Evolutionary conservation across 192 early-diverging fungal species (phyloP), one percentile per base, ranked within the genome.

Genomic region (Umbelopsis vinacea): DNA sequence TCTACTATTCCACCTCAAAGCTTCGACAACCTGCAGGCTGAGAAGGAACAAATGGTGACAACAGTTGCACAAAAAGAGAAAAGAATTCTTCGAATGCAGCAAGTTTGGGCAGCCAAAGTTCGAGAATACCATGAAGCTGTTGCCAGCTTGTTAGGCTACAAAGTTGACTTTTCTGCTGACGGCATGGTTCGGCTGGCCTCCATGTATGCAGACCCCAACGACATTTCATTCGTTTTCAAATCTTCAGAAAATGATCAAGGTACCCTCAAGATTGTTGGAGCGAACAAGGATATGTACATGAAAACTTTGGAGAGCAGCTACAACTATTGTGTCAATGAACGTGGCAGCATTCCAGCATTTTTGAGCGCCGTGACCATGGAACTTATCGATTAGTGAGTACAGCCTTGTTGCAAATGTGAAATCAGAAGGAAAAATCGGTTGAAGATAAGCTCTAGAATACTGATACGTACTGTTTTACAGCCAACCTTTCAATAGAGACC

Each of bases 271-370:
- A 73, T 94, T 29, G 74, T 84, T 14, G 93, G 94, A 38, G 89
- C 91, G 10, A 84, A 83, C n/a, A 89, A 86, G 75, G 82, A 88
- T 60, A 74, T 84, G 24, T 87, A 85, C 57, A 80, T 90, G 72
- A 74, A 85, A n/a, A 81, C 87, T 19, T 75, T 90, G 45, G 67
- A 78, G 45, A 84, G 82, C 66, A 76, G 87, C 67, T 87, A 88
- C 33, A 72, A 88, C 37, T 88, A 84, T 72, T 94, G 90, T 82
- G 81, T 97, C 9, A 82, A 85, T 35, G 85, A 93, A 72, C 75
- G 85, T 11, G 87, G 89, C 29, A 89, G 88, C 60, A 93, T 95
- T 67, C 95, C 95, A 15, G 92, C 89, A 12, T 94, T 95, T 79
- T 73, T 97, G 78, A 93, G 93, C 29, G 81, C 83, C 22, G 83